A percentile compares a stretch with the other conserved stretches of the same genome.
Conservation (phyloP, 169 alveolate species). For the Plasmodium adleri region DNA sequence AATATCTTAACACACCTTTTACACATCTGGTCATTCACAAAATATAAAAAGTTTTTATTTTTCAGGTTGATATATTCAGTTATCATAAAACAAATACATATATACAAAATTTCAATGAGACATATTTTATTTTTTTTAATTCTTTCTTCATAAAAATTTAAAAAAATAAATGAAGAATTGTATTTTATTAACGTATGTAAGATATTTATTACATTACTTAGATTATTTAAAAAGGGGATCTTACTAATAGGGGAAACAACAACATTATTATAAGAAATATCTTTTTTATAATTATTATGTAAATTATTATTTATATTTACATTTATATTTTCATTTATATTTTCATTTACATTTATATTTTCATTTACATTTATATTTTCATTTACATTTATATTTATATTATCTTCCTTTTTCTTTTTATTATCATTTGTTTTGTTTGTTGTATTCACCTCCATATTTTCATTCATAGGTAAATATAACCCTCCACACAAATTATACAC, state of each 20-base stretch:
- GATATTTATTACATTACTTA: conserved; percentile 36
- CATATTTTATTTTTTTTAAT: conserved; percentile 25
- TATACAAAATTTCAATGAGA: conserved; percentile 33
- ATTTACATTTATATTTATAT: not conserved
- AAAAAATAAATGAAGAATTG: conserved; percentile 40
- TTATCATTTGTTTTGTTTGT: not conserved
- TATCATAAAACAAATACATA: conserved; percentile 38
- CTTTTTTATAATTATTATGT: not conserved
- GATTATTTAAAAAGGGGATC: conserved; percentile 10
- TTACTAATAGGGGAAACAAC: not conserved
- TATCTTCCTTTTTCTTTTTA: not conserved
- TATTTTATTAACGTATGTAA: conserved; percentile 15
- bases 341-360: not conserved
- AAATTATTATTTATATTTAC: not conserved
- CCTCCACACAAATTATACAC: not conserved
- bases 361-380: not conserved
- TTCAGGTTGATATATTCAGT: conserved; percentile 36
- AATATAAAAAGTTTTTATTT: conserved; percentile 3
- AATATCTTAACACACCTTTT: conserved; percentile 45
- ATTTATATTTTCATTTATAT: not conserved
- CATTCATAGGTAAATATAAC: too few relatives aligned
- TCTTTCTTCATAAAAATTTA: conserved; percentile 55
- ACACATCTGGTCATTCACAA: conserved; percentile 15
- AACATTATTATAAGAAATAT: not conserved
- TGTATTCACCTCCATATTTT: too few relatives aligned